Base-by-base conservation (phyloP, 805 yeast genomes). In the Metschnikowia shivogae region DNA sequence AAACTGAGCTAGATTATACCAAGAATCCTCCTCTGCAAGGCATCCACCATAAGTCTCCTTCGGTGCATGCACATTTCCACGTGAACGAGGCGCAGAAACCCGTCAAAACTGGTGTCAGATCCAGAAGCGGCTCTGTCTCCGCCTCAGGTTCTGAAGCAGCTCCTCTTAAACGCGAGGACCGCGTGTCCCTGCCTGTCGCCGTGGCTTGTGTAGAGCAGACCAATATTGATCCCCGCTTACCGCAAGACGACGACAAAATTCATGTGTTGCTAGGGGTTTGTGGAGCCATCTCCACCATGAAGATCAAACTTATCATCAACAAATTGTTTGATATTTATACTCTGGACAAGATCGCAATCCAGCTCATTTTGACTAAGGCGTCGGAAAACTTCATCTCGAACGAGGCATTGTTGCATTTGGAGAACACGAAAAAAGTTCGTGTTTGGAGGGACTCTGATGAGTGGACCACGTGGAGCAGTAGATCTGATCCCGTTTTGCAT, bases 401-500 rank as follows among this genome's bases (percentile, higher is more conserved):
- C 30, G 81, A 77, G 37, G 68, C 69, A 9, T 62, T 78, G 47
- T 57, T 56, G 39, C 59, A 59, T 47, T 51, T 72, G 40, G 74
- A 70, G 45, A 59, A 48, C 20, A 69, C 69, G 11, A 63, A 72
- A 44, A 68, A 72, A 49, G 70, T 78, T 10, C 68, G 76, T 45
- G 65, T 78, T 6, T 79, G 84, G 84, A 63, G 79, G 54, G 82
- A 79, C 55, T 61, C 66, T 19, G 84, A 79, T 54, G 84, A 79
- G 60, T 79, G 84, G 84, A 57, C 49, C 70, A 80, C 84, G n/a
- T 92, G 97, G 85, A 82, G 82, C 55, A 65, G 73, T 36, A 75
- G 95, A 49, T 73, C 82, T 44, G 98, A 93, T 64, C 97, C 98
- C 1, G 96, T 93, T 31, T 72, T 93, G 52, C 98, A 92, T 67